Base-by-base conservation (phyloP, 2,329 filamentous ascomycete genomes). In the Botryosphaeria agaves region DNA sequence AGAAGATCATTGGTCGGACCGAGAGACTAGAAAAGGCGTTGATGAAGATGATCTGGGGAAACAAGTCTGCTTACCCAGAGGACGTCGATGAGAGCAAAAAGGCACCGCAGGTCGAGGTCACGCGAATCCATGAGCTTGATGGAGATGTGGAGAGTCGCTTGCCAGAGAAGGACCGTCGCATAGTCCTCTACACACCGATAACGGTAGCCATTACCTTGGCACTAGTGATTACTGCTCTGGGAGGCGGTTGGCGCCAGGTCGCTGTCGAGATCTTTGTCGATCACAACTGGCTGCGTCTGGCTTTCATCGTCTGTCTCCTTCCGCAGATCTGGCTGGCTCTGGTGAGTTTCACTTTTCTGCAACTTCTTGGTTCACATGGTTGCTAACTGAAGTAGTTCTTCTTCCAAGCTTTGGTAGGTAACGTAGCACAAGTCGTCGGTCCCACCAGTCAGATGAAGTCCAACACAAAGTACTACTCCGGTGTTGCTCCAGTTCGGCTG, bases 11-110 rank as follows among this genome's bases (percentile, higher is more conserved):
- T 7, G 49, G 56, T 9, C 59, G 71, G 24, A 66, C 61, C 0
- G 53, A 59, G 31, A 53, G 53, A 26, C 56, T 75, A 19, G 66
- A 73, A 44, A 45, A 52, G 30, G 57, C 61, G 23, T 50, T 74
- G 32, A 64, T 74, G 48, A 52, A 59, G 36, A 65, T 69, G 55
- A 69, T 76, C 26, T 76, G 71, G 68, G 60, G 58, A 8, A 46
- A 55, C 12, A 51, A 56, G 8, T 52, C 56, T 2, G 53, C 57
- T 1, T 44, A 48, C 3, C 44, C 53, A 3, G 55, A 62, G 9
- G 56, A 56, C 26, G 57, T 63, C 11, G 49, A 52, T 18, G 53
- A 54, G 32, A n/a, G n/a, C n/a, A 53, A 56, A 18, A 42, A 47
- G 28, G 21, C 17, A 1, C 41, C 35, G 23, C 31, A 28, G 14